phyloP scores from a whole-genome alignment of 371 early-diverging fungal species.

The Mortierella polycephala region DNA sequence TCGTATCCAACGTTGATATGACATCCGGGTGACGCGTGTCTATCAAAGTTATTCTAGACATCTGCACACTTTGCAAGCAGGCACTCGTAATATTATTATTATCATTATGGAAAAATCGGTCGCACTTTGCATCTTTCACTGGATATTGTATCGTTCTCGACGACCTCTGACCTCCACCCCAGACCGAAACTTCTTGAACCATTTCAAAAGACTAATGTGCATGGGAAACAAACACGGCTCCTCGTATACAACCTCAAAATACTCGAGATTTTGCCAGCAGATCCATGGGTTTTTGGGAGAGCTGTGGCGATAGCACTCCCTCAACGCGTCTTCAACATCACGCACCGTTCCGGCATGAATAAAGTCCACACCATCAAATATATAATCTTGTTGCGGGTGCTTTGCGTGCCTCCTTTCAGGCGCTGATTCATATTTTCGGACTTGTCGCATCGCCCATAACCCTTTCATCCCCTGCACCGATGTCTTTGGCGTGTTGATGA shows the following conservation, averaged over 20 bases:
- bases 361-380: too few relatives aligned
- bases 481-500: not conserved
- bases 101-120: too few relatives aligned
- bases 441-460: not conserved
- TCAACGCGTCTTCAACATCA: not conserved
- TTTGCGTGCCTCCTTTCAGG: too few relatives aligned
- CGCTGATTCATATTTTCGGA: constrained; percentile 7
- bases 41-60: too few relatives aligned
- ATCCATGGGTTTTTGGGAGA: not conserved
- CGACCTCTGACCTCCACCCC: not conserved
- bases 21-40: too few relatives aligned
- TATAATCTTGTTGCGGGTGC: too few relatives aligned
- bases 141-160: too few relatives aligned
- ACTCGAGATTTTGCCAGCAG: not conserved
- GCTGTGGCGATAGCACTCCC: not conserved
- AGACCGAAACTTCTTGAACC: not conserved
- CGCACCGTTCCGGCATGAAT: not conserved
- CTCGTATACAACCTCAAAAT: not conserved
- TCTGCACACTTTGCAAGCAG: too few relatives aligned
- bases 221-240: not conserved
- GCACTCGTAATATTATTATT: too few relatives aligned
- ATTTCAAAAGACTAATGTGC: not conserved
- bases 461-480: not conserved
- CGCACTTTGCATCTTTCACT: too few relatives aligned
- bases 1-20: too few relatives aligned